Conservation (phyloP, 2,329 filamentous ascomycete genomes). For the Hymenoscyphus repandus region DNA sequence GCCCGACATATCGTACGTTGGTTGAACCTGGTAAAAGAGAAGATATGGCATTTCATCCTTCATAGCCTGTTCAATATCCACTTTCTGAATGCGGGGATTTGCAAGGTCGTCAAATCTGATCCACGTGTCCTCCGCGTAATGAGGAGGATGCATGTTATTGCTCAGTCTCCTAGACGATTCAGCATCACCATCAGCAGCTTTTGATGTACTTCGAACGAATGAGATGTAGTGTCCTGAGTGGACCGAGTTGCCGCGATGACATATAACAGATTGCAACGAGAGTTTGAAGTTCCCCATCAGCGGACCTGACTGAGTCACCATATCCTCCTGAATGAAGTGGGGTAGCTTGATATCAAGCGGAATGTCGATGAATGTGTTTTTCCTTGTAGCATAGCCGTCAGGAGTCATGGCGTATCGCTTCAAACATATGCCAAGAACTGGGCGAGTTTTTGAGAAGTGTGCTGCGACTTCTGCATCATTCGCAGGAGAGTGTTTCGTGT, state of each 20-base stretch:
- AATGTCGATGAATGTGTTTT: constrained; percentile 85
- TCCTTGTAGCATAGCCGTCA: constrained; percentile 62
- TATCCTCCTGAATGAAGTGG: constrained; percentile 81
- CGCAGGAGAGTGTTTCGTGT: constrained; percentile 60
- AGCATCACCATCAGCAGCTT: constrained; percentile 54
- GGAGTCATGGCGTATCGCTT: constrained; percentile 80
- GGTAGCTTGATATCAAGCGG: constrained; percentile 78
- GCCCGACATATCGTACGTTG: constrained; percentile 58
- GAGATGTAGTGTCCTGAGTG: constrained; percentile 90
- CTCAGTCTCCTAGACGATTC: constrained; percentile 42
- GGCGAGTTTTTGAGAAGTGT: constrained; percentile 76
- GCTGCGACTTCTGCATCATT: constrained; percentile 78
- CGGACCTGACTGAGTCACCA: constrained; percentile 54
- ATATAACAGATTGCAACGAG: constrained; percentile 84
- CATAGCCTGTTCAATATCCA: constrained; percentile 73
- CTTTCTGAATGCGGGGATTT: constrained; percentile 63
- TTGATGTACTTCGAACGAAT: constrained; percentile 70
- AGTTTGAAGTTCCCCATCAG: constrained; percentile 89
- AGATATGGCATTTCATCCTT: constrained; percentile 89
- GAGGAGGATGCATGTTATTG: constrained; percentile 46
- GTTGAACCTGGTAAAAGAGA: constrained; percentile 90
- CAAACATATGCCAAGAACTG: constrained; percentile 85
- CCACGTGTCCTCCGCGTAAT: constrained; percentile 73
- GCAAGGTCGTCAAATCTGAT: constrained; percentile 86
- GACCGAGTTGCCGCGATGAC: constrained; percentile 80